A percentile compares a stretch with the other conserved stretches of the same genome.
Conservation (phyloP, 2,329 filamentous ascomycete species). For the Diplodia intermedia region DNA sequence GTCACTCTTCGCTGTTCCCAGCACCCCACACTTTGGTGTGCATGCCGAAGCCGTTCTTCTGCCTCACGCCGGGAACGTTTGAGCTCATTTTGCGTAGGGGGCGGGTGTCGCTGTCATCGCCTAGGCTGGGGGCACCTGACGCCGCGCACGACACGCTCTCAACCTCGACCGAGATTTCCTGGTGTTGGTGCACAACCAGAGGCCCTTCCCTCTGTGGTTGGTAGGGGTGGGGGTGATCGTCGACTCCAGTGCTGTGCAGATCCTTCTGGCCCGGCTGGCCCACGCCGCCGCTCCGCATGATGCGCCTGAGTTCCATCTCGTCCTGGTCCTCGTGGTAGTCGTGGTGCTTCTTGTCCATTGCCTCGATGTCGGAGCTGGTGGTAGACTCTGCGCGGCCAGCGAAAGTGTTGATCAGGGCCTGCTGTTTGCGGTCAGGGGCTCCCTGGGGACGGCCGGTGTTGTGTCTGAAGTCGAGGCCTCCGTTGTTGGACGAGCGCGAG, state of each 20-base stretch:
- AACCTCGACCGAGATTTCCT: conserved; percentile 14
- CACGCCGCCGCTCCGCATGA: conserved; percentile 21
- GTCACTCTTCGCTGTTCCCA: not conserved
- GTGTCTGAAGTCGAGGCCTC: not conserved
- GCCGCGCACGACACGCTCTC: conserved; percentile 5
- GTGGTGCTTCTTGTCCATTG: conserved; percentile 6
- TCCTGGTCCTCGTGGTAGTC: conserved; percentile 7
- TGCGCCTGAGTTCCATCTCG: conserved; percentile 6
- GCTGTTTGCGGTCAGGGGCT: not conserved
- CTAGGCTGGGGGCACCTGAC: conserved; percentile 16
- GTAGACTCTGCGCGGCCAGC: not conserved
- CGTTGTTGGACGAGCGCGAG: conserved; percentile 29
- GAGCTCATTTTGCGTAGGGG: conserved; percentile 11
- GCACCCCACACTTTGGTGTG: conserved; percentile 19
- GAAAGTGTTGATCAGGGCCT: not conserved
- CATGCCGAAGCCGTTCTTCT: conserved; percentile 18
- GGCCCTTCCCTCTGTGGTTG: not conserved
- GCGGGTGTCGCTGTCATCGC: conserved; percentile 15
- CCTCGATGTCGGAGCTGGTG: conserved; percentile 13
- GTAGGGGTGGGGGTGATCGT: not conserved
- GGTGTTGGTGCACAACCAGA: conserved; percentile 16
- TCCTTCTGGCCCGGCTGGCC: not conserved
- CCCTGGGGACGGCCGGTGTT: not conserved
- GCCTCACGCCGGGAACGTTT: conserved; percentile 1
- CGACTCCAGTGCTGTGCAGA: not conserved